Conservation (phyloP, 495 filamentous ascomycete species). For the Bacidia gigantensis region DNA sequence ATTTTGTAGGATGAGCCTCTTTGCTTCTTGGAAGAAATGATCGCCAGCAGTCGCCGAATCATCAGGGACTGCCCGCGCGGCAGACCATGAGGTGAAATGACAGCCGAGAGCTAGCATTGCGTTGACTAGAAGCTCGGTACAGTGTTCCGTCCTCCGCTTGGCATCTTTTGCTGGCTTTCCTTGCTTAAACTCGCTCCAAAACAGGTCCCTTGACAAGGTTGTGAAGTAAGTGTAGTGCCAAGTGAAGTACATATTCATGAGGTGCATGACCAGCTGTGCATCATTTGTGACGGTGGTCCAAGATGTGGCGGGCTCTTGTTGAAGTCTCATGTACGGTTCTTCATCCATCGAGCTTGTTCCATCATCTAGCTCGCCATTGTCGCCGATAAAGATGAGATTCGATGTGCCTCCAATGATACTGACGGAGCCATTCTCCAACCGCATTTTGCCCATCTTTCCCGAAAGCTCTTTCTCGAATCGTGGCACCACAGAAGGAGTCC, state of each 20-base stretch:
- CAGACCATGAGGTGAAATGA: conserved; percentile 73
- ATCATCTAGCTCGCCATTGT: conserved; percentile 33
- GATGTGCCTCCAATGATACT: conserved; percentile 93
- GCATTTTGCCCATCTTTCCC: conserved; percentile 83
- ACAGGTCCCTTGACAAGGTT: conserved; percentile 76
- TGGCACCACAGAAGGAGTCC: conserved; percentile 29
- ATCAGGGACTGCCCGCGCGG: conserved; percentile 51
- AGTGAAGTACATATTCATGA: conserved; percentile 93
- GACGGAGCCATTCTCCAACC: conserved; percentile 76
- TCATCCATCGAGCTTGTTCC: conserved; percentile 32
- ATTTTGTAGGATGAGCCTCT: conserved; percentile 74
- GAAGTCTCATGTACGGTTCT: conserved; percentile 33
- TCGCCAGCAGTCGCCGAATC: conserved; percentile 83
- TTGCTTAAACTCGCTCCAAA: conserved; percentile 70
- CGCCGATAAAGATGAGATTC: conserved; percentile 73
- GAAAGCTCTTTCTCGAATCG: conserved; percentile 78
- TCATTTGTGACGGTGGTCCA: conserved; percentile 86
- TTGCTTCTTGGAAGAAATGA: conserved; percentile 94
- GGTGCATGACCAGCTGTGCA: conserved; percentile 62
- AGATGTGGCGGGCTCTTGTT: conserved; percentile 54
- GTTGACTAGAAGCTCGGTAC: conserved; percentile 81
- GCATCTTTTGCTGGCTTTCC: conserved; percentile 40
- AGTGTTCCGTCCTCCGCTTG: conserved; percentile 49
- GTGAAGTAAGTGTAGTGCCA: conserved; percentile 99
- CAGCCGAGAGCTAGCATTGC: conserved; percentile 93